Conservation (phyloP, 73 alveolate species). For the Paramecium pentaurelia region DNA sequence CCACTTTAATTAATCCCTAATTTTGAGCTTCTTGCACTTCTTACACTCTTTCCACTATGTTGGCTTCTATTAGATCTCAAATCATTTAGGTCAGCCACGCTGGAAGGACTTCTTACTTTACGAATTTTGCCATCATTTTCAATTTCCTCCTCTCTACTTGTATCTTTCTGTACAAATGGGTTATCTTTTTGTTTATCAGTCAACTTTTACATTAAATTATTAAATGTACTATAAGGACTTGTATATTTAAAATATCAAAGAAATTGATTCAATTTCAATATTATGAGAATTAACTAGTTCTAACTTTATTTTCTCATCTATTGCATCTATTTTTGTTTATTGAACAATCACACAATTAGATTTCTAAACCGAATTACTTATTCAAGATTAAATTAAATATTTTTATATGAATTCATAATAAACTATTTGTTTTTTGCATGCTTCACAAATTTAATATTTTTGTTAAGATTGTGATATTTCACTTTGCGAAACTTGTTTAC, state of each 20-base stretch:
- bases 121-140: not conserved
- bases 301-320: not conserved
- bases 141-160: not conserved
- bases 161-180: not conserved
- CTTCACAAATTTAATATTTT: not conserved
- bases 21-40: not conserved
- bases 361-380: not conserved
- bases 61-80: not conserved
- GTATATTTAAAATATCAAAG: not conserved
- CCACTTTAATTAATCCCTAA: not conserved
- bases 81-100: not conserved
- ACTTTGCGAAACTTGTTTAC: not conserved
- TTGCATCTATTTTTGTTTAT: no score
- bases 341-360: not conserved
- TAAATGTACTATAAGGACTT: not conserved
- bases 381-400: not conserved
- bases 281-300: not conserved
- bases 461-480: not conserved
- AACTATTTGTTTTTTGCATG: not conserved
- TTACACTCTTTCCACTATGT: not conserved
- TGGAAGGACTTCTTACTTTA: not conserved
- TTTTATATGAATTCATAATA: not conserved
- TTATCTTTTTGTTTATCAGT: not conserved
- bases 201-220: conserved; percentile 20
- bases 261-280: not conserved